Evolutionary conservation across 1,284 basidiomycete species (phyloP).

Genomic region (Apiotrichum domesticum): DNA sequence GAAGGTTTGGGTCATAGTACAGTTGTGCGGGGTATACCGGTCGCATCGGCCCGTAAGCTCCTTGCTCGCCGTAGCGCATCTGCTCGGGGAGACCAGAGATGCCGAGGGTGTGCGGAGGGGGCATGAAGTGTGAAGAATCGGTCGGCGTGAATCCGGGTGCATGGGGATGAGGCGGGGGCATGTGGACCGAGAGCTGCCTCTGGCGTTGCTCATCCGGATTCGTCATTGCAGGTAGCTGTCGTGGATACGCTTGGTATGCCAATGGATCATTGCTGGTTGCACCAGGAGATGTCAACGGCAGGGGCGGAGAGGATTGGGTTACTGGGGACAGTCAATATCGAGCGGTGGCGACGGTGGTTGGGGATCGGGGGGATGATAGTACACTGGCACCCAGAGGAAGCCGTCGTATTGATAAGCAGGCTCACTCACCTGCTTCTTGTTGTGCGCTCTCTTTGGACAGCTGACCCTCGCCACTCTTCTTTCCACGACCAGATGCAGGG

Average conservation of each 20-base stretch:
- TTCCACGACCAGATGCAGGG: too few species aligned
- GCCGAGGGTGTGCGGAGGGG: slow-evolving; percentile 3
- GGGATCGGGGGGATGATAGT: too few species aligned
- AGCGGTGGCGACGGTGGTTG: too few species aligned
- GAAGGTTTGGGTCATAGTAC: slow-evolving; percentile 15
- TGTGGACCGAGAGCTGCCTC: not conserved
- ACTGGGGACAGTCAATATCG: not conserved
- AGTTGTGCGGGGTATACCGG: slow-evolving; percentile 15
- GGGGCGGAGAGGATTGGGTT: not conserved
- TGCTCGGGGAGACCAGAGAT: slow-evolving; percentile 4
- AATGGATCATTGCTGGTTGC: not conserved
- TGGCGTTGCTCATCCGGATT: not conserved
- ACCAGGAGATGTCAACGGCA: not conserved
- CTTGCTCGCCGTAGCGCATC: slow-evolving; percentile 12
- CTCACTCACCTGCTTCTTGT: too few species aligned
- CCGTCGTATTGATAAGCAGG: too few species aligned
- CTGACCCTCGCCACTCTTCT: too few species aligned
- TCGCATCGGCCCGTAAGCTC: not conserved
- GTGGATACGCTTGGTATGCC: slow-evolving; percentile 2
- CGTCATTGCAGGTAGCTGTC: not conserved
- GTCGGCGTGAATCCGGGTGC: not conserved
- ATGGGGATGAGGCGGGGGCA: not conserved
- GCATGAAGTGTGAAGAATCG: slow-evolving; percentile 11
- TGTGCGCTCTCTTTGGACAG: too few species aligned
- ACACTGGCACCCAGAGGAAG: too few species aligned